phyloP scores from a whole-genome alignment of 345 rosid species.

The Erodium maritimum region DNA sequence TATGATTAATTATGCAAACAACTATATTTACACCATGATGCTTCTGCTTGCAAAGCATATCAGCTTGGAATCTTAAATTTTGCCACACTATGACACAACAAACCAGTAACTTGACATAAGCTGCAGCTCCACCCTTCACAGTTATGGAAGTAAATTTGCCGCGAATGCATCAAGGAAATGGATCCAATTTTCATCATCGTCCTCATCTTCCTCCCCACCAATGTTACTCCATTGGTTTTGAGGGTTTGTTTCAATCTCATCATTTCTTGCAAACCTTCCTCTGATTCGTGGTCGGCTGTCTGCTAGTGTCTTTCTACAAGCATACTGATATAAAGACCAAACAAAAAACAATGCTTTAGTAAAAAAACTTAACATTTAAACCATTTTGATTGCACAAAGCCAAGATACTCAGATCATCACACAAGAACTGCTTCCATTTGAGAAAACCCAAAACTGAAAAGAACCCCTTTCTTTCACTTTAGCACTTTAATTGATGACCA shows the following conservation, averaged over 20 bases:
- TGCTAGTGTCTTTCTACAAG: constrained; percentile 74
- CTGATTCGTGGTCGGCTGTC: constrained; percentile 78
- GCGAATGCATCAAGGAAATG: constrained; percentile 49
- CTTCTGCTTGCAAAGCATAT: too few relatives aligned
- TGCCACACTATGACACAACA: constrained; percentile 6
- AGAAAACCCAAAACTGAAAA: not conserved
- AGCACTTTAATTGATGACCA: too few relatives aligned
- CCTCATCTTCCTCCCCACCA: constrained; percentile 33
- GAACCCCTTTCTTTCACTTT: not conserved
- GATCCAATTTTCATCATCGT: constrained; percentile 43
- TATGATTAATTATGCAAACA: not conserved
- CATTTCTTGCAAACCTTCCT: constrained; percentile 73
- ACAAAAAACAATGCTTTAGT: not conserved
- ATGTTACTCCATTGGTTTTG: constrained; percentile 31
- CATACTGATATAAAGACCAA: constrained; percentile 32
- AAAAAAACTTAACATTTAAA: not conserved
- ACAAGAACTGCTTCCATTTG: not conserved
- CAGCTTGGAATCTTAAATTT: not conserved
- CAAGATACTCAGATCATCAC: not conserved
- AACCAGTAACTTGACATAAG: constrained; percentile 1
- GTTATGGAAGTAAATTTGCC: constrained; percentile 31
- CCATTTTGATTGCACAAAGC: too few relatives aligned
- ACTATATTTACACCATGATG: not conserved
- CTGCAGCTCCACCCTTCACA: not conserved
- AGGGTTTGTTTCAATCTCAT: constrained; percentile 38